phyloP scores from a whole-genome alignment of 768 basidiomycete species.

The Fomitopsis pulvina region DNA sequence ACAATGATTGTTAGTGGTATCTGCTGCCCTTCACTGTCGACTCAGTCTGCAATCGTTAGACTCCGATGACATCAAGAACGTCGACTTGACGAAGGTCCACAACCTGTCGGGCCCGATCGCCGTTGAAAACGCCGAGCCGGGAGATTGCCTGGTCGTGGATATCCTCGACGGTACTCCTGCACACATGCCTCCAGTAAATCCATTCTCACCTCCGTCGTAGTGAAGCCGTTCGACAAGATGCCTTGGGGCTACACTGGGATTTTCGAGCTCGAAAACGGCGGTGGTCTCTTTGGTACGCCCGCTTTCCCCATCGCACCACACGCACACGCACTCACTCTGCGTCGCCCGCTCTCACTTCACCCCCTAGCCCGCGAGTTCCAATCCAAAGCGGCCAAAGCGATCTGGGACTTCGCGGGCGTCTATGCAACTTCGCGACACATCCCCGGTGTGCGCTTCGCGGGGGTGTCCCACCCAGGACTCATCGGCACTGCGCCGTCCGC shows the following conservation, averaged over 20 bases:
- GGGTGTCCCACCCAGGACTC: constrained; percentile 69
- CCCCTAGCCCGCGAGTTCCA: constrained; percentile 54
- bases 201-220: constrained; percentile 24
- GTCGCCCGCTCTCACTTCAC: not conserved
- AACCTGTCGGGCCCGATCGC: constrained; percentile 74
- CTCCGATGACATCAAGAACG: constrained; percentile 61
- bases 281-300: constrained; percentile 57
- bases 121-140: constrained; percentile 71
- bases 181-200: not conserved
- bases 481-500: constrained; percentile 73
- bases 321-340: not conserved
- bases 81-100: constrained; percentile 61
- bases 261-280: constrained; percentile 68
- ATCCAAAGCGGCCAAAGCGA: constrained; percentile 67
- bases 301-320: not conserved
- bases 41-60: constrained; percentile 24
- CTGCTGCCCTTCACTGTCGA: not conserved
- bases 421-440: constrained; percentile 73
- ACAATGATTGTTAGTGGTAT: constrained; percentile 52
- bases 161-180: constrained; percentile 56
- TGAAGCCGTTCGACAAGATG: constrained; percentile 65
- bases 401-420: constrained; percentile 74
- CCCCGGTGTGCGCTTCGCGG: constrained; percentile 74
- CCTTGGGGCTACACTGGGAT: constrained; percentile 82
- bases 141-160: constrained; percentile 74